phyloP scores from a whole-genome alignment of 768 basidiomycete genomes.

The Cubamyces sp. region DNA sequence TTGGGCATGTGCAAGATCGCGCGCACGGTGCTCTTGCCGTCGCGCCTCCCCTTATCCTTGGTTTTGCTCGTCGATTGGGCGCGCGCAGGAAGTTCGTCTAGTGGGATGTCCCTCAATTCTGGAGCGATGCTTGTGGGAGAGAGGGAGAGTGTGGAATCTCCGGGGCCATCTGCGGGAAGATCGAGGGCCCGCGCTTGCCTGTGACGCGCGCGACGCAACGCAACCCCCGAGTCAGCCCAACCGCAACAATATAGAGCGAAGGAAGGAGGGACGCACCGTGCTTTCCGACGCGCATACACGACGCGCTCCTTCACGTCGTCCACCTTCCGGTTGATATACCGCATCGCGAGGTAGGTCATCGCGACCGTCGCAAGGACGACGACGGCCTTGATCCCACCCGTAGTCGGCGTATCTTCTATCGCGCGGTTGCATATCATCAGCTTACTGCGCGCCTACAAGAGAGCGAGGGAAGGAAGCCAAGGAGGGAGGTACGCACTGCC shows the following conservation, averaged over 20 bases:
- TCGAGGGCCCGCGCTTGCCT: neutral
- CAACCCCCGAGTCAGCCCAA: no score
- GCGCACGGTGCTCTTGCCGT: no score
- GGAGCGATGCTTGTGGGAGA: no score
- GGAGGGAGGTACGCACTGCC: neutral
- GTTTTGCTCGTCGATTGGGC: no score
- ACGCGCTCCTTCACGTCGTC: constrained; percentile 63
- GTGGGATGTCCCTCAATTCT: no score
- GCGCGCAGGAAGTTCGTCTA: no score
- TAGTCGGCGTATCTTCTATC: constrained; percentile 23
- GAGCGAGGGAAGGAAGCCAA: neutral
- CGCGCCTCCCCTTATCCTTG: no score
- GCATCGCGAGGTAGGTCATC: constrained; percentile 75
- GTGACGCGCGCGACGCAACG: no score
- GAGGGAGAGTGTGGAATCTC: no score
- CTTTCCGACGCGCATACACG: constrained; percentile 69
- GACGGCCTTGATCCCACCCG: constrained; percentile 65
- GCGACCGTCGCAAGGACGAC: constrained; percentile 68
- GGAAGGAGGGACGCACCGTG: constrained; percentile 45
- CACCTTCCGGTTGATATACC: constrained; percentile 79
- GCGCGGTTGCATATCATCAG: neutral
- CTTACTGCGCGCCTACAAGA: neutral
- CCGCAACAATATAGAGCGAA: no score
- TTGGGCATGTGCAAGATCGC: constrained; percentile 48
- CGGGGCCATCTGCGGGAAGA: no score